Evolutionary conservation across 2,329 filamentous ascomycete genomes (phyloP).

Genomic region (Botryotinia globosa): DNA sequence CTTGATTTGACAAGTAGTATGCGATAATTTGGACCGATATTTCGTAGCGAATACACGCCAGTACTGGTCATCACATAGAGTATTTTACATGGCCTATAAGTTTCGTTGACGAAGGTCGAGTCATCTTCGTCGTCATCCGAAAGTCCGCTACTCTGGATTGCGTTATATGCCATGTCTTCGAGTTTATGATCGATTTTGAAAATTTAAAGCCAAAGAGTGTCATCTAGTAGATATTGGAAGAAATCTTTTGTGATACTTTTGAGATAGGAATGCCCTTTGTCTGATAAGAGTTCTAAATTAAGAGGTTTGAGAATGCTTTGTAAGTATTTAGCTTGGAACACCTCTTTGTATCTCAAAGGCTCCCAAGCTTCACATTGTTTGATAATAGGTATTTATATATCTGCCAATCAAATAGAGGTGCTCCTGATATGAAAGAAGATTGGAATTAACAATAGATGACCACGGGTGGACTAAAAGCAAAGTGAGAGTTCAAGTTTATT

Average conservation of each 20-base stretch:
- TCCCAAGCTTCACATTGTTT: not conserved
- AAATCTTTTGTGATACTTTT: not conserved
- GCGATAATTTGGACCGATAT: not conserved
- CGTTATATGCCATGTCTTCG: not conserved
- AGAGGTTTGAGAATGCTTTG: conserved; percentile 8
- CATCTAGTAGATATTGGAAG: not conserved
- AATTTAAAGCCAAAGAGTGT: not conserved
- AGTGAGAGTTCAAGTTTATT: not conserved
- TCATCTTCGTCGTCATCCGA: not conserved
- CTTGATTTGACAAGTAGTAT: not conserved
- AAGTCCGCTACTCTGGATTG: not conserved
- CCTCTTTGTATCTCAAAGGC: not conserved
- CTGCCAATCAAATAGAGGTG: not conserved
- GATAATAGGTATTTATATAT: not conserved
- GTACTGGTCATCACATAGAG: not conserved
- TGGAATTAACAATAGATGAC: not conserved
- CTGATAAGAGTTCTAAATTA: conserved; percentile 1
- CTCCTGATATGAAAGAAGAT: not conserved
- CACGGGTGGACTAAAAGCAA: no score
- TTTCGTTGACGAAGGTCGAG: not conserved
- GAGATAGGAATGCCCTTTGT: not conserved
- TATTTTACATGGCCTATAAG: not conserved
- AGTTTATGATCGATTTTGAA: not conserved
- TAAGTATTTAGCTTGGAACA: not conserved
- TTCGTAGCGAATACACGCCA: not conserved